Evolutionary conservation across 345 rosid genomes (phyloP).

Genomic region (Camelina hispida): DNA sequence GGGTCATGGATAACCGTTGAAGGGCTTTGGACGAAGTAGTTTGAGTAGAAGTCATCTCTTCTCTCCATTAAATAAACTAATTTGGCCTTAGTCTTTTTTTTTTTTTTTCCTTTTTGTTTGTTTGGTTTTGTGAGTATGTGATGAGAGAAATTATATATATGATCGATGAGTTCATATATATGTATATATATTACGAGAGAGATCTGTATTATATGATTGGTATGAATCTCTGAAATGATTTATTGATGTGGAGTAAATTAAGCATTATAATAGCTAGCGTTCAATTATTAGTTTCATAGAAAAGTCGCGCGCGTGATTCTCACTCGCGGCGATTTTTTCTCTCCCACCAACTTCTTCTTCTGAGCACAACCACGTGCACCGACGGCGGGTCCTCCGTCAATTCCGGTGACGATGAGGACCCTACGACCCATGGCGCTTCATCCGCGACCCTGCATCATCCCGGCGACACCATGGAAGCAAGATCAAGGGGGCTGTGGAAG

Average conservation of each 20-base stretch:
- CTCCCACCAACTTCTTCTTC: no score
- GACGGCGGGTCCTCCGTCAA: no score
- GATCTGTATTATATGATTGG: constrained; percentile 16
- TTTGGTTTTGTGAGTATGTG: not conserved
- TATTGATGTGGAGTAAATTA: constrained; percentile 15
- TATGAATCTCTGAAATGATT: not conserved
- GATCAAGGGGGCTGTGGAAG: no score
- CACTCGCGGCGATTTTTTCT: no score
- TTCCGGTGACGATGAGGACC: no score
- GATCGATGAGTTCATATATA: constrained; percentile 28
- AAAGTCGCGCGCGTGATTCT: no score
- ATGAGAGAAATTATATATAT: constrained; percentile 19
- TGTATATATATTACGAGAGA: constrained; percentile 20
- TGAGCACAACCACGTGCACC: no score
- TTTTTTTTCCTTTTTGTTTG: constrained; percentile 21
- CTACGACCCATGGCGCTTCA: no score
- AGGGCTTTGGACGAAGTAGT: constrained; percentile 84
- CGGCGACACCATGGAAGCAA: no score
- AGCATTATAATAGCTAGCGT: constrained; percentile 20
- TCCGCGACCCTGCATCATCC: no score
- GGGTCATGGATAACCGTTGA: constrained; percentile 47
- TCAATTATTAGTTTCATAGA: not conserved
- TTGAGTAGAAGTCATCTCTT: constrained; percentile 52
- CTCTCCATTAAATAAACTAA: constrained; percentile 33
- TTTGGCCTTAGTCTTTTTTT: constrained; percentile 28